These are phyloP conservation scores for Salix arbutifolia DNA, from an alignment of 345 rosid species.

Conservation along the genomic window DNA sequence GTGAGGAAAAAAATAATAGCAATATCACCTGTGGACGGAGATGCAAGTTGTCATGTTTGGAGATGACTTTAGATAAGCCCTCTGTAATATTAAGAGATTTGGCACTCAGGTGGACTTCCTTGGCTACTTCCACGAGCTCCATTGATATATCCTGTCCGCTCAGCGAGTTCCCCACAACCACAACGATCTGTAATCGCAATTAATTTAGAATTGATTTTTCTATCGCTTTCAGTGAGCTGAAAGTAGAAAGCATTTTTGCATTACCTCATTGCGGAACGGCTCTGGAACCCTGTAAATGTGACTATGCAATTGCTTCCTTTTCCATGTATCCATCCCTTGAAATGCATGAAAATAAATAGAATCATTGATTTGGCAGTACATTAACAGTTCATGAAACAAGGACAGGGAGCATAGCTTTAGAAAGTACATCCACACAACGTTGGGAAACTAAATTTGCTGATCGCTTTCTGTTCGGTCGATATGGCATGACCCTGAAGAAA, in stretches of 20 bases:
- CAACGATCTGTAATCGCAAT: conserved; percentile 49
- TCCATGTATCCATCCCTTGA: conserved; percentile 82
- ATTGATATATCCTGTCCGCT: conserved; percentile 92
- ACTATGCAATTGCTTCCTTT: conserved; percentile 80
- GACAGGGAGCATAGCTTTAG: background rate
- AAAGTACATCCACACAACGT: too few species aligned
- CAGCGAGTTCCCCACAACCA: conserved; percentile 71
- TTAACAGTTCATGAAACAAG: background rate
- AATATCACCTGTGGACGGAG: conserved; percentile 55
- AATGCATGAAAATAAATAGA: background rate
- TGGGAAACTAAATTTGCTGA: too few species aligned
- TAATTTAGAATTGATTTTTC: background rate
- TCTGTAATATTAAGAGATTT: conserved; percentile 46
- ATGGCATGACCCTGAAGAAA: conserved; percentile 19
- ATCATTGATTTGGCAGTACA: background rate
- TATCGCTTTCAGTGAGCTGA: too few species aligned
- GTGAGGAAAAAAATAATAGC: background rate
- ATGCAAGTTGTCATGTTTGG: conserved; percentile 54
- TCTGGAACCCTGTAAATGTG: conserved; percentile 75
- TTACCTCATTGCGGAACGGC: conserved; percentile 70
- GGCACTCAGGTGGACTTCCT: conserved; percentile 69
- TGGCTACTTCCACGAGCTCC: conserved; percentile 78
- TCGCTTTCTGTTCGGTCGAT: background rate
- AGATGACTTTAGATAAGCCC: conserved; percentile 72
- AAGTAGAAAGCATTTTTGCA: background rate